phyloP scores from a whole-genome alignment of 2,329 filamentous ascomycete species.

The Scedosporium minutisporum region DNA sequence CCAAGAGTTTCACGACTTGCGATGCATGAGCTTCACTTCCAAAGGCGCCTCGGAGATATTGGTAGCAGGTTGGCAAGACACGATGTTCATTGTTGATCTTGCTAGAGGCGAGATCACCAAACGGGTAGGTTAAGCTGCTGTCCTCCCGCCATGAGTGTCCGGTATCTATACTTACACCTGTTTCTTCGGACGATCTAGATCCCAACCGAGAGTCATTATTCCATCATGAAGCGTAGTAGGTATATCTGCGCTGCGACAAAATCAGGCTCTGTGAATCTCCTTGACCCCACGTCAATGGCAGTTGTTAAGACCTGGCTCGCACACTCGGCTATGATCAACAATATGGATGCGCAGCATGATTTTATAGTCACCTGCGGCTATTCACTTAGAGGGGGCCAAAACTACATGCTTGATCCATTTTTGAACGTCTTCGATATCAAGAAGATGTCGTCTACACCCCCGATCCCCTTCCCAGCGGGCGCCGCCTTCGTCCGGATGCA shows the following conservation, averaged over 20 bases:
- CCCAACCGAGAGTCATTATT: conserved; percentile 67
- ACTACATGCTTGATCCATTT: conserved; percentile 79
- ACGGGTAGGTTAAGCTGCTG: conserved; percentile 34
- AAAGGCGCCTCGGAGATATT: conserved; percentile 76
- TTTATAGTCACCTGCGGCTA: conserved; percentile 93
- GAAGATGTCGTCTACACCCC: conserved; percentile 75
- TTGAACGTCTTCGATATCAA: conserved; percentile 96
- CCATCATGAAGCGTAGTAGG: conserved; percentile 80
- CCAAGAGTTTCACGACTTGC: conserved; percentile 69
- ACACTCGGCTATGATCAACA: conserved; percentile 79
- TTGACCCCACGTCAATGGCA: conserved; percentile 69
- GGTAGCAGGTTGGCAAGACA: conserved; percentile 75
- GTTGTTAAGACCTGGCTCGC: conserved; percentile 84
- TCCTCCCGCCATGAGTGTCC: not conserved
- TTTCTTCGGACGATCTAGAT: conserved; percentile 33
- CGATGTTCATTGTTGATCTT: conserved; percentile 69
- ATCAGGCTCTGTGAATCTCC: conserved; percentile 71
- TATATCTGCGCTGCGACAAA: conserved; percentile 89
- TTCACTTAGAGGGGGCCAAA: conserved; percentile 63
- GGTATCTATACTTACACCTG: not conserved
- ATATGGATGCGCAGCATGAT: conserved; percentile 95
- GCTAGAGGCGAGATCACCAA: conserved; percentile 63
- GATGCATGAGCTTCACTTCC: conserved; percentile 92
- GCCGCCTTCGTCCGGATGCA: conserved; percentile 96
- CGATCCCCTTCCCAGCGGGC: conserved; percentile 84